phyloP scores from a whole-genome alignment of 2,329 filamentous ascomycete genomes.

The Hymenoscyphus fraxineus region DNA sequence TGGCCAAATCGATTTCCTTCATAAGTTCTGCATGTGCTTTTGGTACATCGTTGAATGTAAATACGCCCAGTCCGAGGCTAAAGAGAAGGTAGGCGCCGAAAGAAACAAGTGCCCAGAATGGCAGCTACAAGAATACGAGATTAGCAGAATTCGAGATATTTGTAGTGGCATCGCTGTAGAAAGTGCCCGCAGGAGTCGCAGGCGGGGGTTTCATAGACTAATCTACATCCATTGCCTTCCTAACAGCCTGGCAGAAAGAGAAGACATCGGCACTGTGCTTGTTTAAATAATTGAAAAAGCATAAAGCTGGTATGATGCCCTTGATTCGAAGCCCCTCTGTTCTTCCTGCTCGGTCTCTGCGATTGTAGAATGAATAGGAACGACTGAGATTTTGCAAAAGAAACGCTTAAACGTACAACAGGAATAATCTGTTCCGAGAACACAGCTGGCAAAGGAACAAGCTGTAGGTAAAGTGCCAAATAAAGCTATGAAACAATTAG shows the following conservation, averaged over 20 bases:
- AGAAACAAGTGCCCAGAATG: constrained; percentile 86
- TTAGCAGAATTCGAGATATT: constrained; percentile 5
- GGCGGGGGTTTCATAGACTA: neutral
- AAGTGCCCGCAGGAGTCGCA: neutral
- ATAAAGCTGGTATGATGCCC: neutral
- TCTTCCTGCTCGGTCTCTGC: neutral
- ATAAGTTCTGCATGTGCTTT: constrained; percentile 87
- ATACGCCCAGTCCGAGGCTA: constrained; percentile 85
- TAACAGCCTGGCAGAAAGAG: neutral
- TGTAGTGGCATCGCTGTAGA: neutral
- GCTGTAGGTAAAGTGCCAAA: constrained; percentile 76
- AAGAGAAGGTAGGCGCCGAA: constrained; percentile 91
- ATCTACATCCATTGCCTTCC: neutral
- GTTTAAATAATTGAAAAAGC: neutral
- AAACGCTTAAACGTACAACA: constrained; percentile 59
- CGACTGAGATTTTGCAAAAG: neutral
- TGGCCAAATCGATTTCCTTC: constrained; percentile 74
- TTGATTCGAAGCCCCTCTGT: neutral
- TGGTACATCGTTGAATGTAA: constrained; percentile 96
- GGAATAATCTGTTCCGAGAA: constrained; percentile 85
- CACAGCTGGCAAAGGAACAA: constrained; percentile 73
- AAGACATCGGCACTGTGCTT: neutral
- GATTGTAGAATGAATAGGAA: neutral
- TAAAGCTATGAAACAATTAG: constrained; percentile 62
- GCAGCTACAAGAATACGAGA: constrained; percentile 56